Evolutionary conservation across 148 eudicot species (phyloP).

Genomic region (Tetragonia tetragonoides): DNA sequence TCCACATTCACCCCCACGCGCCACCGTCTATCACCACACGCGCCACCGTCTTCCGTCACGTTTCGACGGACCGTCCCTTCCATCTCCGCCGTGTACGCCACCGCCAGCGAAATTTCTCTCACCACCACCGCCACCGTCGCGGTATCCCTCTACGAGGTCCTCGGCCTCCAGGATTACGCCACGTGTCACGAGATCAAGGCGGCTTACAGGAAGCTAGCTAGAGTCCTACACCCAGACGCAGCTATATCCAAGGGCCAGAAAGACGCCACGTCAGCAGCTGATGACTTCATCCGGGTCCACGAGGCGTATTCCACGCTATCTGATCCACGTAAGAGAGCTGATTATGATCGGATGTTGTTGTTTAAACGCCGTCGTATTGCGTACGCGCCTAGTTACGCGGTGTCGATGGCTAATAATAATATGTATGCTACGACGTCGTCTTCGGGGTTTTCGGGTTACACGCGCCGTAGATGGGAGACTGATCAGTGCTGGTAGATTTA

Average conservation of each 20-base stretch:
- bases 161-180: constrained; percentile 45
- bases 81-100: constrained; percentile 16
- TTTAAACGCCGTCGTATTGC: constrained; percentile 21
- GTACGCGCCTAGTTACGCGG: constrained; percentile 16
- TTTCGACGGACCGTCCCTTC: background rate
- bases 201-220: constrained; percentile 57
- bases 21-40: background rate
- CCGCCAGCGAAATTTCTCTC: background rate
- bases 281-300: constrained; percentile 46
- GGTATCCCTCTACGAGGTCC: constrained; percentile 52
- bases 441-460: constrained; percentile 23
- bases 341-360: constrained; percentile 43
- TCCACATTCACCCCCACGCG: background rate
- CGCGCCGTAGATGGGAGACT: constrained; percentile 59
- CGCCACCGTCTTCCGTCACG: constrained; percentile 6
- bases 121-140: constrained; percentile 27
- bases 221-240: constrained; percentile 55
- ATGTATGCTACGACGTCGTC: constrained; percentile 13
- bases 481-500: constrained; percentile 71
- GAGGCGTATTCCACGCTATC: constrained; percentile 58
- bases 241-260: background rate
- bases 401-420: background rate
- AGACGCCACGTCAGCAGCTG: constrained; percentile 21
- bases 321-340: constrained; percentile 55
- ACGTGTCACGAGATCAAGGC: constrained; percentile 49